Base-by-base conservation (phyloP, 2,329 filamentous ascomycete species). In the Zalaria obscura region DNA sequence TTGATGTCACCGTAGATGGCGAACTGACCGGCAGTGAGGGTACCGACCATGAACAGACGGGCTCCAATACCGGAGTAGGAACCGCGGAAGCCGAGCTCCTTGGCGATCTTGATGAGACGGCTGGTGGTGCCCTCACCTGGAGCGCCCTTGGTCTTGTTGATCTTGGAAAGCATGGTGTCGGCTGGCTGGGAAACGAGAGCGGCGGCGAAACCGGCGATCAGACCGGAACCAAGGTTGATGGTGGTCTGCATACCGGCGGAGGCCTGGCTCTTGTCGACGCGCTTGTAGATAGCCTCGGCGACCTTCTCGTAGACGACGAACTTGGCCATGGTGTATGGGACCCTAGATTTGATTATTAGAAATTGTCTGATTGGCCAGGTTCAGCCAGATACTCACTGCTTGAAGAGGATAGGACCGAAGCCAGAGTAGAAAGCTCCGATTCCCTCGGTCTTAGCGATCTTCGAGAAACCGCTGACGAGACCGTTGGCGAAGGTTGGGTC, bases 251-350 rank as follows among this genome's bases (percentile, higher is more conserved):
- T 70, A 57, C 72, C 72, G 56, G 73, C 67, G 56, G 79, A 80
- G 53, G 83, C 66, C 45, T 68, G 71, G 58, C 72, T 67, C 75
- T 88, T 89, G 74, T 85, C 80, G 60, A 82, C 57, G 40, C 59
- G 48, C 54, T 68, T 63, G 75, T 79, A 89, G 69, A 83, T 64
- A 52, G 72, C 57, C 71, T 91, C 85, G 55, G 78, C 70, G 55
- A 86, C 82, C 75, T 89, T 89, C 71, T 93, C 85, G 76, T 77
- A 91, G 57, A 88, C 85, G 66, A 89, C 85, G 71, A 93, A 93
- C 74, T 93, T 93, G 75, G 85, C 73, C 81, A 91, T 88, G 65
- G 85, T 93, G 73, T 93, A 93, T 51, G 85, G 85, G 55, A 93
- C 79, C 74, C 81, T 85, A 50, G 4, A 18, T 18, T 18, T 18